Percentiles rank a stretch among this genome's conserved stretches.
phyloP scores from a whole-genome alignment of 768 basidiomycete species.

The Pisolithus tinctorius region DNA sequence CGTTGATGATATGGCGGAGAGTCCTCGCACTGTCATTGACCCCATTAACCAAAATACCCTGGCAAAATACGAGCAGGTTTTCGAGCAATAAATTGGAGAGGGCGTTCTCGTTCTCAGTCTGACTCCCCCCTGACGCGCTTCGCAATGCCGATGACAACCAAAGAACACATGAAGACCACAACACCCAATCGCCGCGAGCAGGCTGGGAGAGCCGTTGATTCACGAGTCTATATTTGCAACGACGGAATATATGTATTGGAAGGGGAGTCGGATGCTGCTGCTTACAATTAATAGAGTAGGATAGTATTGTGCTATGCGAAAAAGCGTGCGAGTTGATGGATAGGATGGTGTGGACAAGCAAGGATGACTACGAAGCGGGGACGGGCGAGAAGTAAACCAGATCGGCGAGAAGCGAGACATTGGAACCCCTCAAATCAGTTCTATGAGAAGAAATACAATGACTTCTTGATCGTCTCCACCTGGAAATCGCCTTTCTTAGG shows the following conservation, averaged over 20 bases:
- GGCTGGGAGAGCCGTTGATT: background rate
- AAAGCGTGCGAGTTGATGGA: background rate
- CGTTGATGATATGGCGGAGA: too few species aligned
- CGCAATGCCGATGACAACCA: too few species aligned
- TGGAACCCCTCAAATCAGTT: background rate
- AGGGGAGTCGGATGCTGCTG: background rate
- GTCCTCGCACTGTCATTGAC: too few species aligned
- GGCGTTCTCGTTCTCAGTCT: too few species aligned
- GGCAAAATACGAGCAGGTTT: too few species aligned
- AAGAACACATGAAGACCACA: too few species aligned
- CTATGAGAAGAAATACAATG: constrained; percentile 93
- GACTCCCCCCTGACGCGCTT: too few species aligned
- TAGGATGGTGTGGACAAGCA: background rate
- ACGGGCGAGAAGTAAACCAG: background rate
- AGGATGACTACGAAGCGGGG: background rate
- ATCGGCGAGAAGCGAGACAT: background rate
- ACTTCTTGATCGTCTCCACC: constrained; percentile 73
- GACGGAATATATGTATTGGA: background rate
- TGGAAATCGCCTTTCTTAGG: constrained; percentile 84
- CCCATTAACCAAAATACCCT: too few species aligned
- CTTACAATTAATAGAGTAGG: background rate
- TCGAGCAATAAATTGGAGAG: too few species aligned
- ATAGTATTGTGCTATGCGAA: background rate
- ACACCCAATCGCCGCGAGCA: too few species aligned
- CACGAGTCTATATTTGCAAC: background rate